A percentile compares a stretch with the other conserved stretches of the same genome.
Evolutionary conservation across 139 green algal genomes (phyloP).

Genomic region (Coccomyxa sp.): DNA sequence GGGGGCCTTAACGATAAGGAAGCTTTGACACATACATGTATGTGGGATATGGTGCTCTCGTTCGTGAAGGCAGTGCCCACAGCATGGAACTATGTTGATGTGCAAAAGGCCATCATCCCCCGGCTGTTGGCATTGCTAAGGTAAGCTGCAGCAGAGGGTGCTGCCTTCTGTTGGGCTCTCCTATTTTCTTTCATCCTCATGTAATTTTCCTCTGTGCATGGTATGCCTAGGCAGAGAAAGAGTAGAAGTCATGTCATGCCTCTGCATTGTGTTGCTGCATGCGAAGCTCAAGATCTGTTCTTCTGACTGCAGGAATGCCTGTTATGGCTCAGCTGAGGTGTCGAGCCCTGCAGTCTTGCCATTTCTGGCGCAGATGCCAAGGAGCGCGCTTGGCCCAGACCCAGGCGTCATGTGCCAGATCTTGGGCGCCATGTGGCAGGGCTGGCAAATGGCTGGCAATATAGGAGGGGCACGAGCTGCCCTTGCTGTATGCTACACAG

Average conservation of each 20-base stretch:
- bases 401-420: not conserved
- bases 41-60: not conserved
- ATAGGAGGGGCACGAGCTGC: not conserved
- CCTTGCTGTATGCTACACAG: not conserved
- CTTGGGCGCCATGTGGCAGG: not conserved
- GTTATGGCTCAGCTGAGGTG: slow-evolving; percentile 44
- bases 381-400: not conserved
- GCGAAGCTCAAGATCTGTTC: not conserved
- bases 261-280: not conserved
- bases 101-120: not conserved
- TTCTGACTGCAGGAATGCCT: slow-evolving; percentile 34
- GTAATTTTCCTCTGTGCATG: not conserved
- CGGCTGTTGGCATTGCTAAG: not conserved
- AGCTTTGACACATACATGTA: not conserved
- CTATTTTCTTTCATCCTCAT: not conserved
- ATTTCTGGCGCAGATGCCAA: slow-evolving; percentile 42
- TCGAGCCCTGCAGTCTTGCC: slow-evolving; percentile 61
- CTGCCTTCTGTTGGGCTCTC: too few species aligned
- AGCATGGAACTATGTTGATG: not conserved
- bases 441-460: not conserved
- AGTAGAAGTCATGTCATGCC: not conserved
- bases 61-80: not conserved
- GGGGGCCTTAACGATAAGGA: not conserved
- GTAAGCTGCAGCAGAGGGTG: not conserved
- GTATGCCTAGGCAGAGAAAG: too few species aligned